Percentiles rank a stretch among this genome's conserved stretches.
These are phyloP conservation scores for Candida manassasensis DNA, from an alignment of 805 yeast species.

Conservation along the genomic window DNA sequence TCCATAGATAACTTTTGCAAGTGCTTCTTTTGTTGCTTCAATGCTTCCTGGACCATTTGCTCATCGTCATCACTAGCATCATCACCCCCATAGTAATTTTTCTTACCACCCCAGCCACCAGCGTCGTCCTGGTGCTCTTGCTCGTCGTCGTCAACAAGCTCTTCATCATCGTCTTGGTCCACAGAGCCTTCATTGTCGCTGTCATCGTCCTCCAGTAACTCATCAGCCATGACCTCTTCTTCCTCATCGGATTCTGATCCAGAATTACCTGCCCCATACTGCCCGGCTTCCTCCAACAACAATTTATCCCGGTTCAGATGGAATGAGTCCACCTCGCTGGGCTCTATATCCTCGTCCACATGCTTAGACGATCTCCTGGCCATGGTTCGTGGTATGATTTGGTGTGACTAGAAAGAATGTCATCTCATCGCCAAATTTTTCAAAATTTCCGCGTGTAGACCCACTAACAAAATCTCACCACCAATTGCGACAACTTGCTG, in stretches of 20 bases:
- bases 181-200: slow-evolving; percentile 47
- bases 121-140: slow-evolving; percentile 24
- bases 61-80: slow-evolving; percentile 70
- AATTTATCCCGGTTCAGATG: slow-evolving; percentile 55
- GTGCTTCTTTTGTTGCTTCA: slow-evolving; percentile 73
- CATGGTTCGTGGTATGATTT: slow-evolving; percentile 12
- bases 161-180: slow-evolving; percentile 42
- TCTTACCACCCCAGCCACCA: slow-evolving; percentile 43
- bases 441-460: too few species aligned
- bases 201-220: slow-evolving; percentile 38
- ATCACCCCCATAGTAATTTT: slow-evolving; percentile 57
- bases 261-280: slow-evolving; percentile 22
- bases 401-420: slow-evolving; percentile 1
- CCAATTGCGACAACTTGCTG: too few species aligned
- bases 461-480: too few species aligned
- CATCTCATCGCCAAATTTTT: slow-evolving; percentile 13
- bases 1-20: slow-evolving; percentile 69
- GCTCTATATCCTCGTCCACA: slow-evolving; percentile 31
- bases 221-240: slow-evolving; percentile 46
- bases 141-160: slow-evolving; percentile 19
- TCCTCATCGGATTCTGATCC: slow-evolving; percentile 34
- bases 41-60: slow-evolving; percentile 81
- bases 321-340: slow-evolving; percentile 68
- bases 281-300: slow-evolving; percentile 53
- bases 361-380: slow-evolving; percentile 14